Conservation (phyloP, 2,329 filamentous ascomycete genomes). For the Alternaria panax region DNA sequence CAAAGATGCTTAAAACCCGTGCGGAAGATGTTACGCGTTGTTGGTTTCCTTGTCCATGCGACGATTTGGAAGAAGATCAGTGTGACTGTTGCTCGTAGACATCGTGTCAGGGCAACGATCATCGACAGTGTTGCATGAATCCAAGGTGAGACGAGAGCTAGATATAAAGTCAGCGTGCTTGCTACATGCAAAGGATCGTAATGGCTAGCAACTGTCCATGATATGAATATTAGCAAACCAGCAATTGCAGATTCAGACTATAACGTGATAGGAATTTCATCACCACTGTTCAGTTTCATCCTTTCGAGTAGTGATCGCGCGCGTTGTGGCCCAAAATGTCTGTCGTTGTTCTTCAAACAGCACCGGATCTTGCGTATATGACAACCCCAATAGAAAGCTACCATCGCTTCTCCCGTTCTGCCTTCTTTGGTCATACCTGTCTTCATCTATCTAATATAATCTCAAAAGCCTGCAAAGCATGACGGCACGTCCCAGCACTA, state of each 20-base stretch:
- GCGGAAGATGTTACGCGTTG: not conserved
- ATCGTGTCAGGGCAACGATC: no score
- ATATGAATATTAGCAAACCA: no score
- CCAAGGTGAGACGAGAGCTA: no score
- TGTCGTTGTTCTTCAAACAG: slow-evolving; percentile 6
- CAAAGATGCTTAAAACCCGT: not conserved
- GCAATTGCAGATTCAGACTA: no score
- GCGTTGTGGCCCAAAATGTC: slow-evolving; percentile 7
- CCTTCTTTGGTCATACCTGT: not conserved
- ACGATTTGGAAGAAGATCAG: slow-evolving; percentile 15
- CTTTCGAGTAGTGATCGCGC: no score
- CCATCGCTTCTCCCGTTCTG: not conserved
- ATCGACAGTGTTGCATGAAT: not conserved
- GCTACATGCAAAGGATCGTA: no score
- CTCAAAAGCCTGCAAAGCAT: slow-evolving; percentile 6
- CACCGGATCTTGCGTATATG: not conserved
- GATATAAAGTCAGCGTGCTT: no score
- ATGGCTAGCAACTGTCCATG: no score
- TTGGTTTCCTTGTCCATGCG: slow-evolving; percentile 12
- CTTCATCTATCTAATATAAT: not conserved
- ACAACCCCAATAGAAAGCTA: not conserved
- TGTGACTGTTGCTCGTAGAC: slow-evolving; percentile 6
- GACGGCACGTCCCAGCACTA: slow-evolving; percentile 1
- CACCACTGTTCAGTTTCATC: no score
- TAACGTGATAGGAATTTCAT: no score